phyloP scores from a whole-genome alignment of 202 grass and related monocot species.

The Setaria italica region DNA sequence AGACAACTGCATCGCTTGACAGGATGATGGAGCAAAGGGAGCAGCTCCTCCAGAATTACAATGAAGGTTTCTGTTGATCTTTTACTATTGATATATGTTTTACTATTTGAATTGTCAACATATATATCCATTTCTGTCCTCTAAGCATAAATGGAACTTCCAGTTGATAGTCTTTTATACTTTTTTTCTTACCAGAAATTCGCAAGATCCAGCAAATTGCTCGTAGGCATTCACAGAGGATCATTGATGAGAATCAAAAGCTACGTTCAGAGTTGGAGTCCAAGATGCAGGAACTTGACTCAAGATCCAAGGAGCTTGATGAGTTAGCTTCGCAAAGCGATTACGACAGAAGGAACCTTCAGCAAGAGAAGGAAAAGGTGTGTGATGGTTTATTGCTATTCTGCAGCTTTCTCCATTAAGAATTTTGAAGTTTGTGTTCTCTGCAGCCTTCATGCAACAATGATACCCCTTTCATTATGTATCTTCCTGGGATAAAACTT shows the following conservation, averaged over 20 bases:
- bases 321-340: constrained; percentile 65
- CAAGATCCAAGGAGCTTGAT: constrained; percentile 59
- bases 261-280: constrained; percentile 61
- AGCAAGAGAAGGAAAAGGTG: constrained; percentile 73
- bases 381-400: constrained; percentile 22
- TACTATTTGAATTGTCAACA: constrained; percentile 4
- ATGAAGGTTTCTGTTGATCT: constrained; percentile 38
- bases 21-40: constrained; percentile 52
- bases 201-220: constrained; percentile 66
- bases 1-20: constrained; percentile 39
- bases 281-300: constrained; percentile 69
- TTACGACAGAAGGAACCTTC: constrained; percentile 66
- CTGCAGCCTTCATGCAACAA: not conserved
- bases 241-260: constrained; percentile 70
- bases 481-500: not conserved
- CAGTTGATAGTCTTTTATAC: constrained; percentile 12
- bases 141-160: not conserved
- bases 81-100: constrained; percentile 23
- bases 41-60: constrained; percentile 34
- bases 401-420: not conserved
- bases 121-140: constrained; percentile 25
- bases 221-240: constrained; percentile 69
- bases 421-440: not conserved
- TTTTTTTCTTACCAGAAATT: constrained; percentile 56
- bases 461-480: not conserved